Base-by-base conservation (phyloP, 768 basidiomycete genomes). In the Macrolepiota albuminosa region DNA sequence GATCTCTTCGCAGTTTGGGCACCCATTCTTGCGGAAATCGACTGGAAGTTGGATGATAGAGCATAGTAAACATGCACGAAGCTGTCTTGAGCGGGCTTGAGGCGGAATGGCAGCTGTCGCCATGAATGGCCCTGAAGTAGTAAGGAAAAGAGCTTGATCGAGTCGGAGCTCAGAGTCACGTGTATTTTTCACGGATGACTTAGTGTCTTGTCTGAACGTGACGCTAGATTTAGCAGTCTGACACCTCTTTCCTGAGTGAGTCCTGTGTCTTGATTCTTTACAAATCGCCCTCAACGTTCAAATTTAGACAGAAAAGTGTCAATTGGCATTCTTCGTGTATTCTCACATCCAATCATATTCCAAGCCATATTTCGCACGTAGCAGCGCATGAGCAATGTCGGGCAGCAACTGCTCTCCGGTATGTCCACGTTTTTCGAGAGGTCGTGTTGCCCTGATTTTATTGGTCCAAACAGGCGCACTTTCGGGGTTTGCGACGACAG, bases 1-100 rank as follows among this genome's bases (percentile, higher is more conserved):
- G 64, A 95, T 80, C 70, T 96, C 93, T 66, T 98, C 96, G 69
- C 97, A 99, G 72, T 99, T 99, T 47, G 96, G 96, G 71, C 97
- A 99, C 6, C 97, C 97, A 24, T 78, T 75, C 66, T 84, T 86
- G 46, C 88, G 78, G 71, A 98, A 99, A 65, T 98, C 96, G 43
- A 78, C 76, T 0, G 93, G 85, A 0, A 86, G 78, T 67, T 93
- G 93, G 21, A 98, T 84, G 62, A 97, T 84, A 0, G 95, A 97
- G 73, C 97, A 99, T 43, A 98, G 81, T 1, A 98, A 81, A 69
- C 96, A 99, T 21, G 96, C 95, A 57, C 96, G 83, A 9, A 95
- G 84, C 58, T 85, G 81, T 68, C 87, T 91, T 59, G 86, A 85
- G 66, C 81, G 86, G 45, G 85, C 81, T 55, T 84, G 80, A 0